phyloP scores from a whole-genome alignment of 2,329 filamentous ascomycete genomes.

The Ceratocystis cubensis region DNA sequence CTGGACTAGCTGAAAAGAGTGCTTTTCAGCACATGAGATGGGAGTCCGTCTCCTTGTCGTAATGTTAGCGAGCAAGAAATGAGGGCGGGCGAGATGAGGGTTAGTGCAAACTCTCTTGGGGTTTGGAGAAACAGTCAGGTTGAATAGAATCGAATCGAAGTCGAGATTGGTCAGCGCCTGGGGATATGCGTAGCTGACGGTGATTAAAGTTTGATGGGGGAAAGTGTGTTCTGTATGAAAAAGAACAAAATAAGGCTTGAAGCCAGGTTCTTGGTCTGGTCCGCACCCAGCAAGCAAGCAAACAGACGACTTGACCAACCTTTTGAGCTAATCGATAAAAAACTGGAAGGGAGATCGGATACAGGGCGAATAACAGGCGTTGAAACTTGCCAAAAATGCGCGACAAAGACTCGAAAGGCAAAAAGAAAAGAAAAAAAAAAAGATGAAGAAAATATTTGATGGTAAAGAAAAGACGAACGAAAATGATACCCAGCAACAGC shows the following conservation, averaged over 20 bases:
- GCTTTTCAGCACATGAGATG: slow-evolving; percentile 17
- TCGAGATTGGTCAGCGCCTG: not conserved
- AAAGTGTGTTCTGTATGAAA: too few relatives aligned
- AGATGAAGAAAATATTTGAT: not conserved
- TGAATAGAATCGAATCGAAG: too few relatives aligned
- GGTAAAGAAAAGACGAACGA: not conserved
- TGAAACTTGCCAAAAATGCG: slow-evolving; percentile 9
- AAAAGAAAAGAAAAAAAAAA: not conserved
- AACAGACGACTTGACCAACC: not conserved
- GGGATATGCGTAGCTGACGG: too few relatives aligned
- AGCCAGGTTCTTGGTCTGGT: not conserved
- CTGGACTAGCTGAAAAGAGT: slow-evolving; percentile 10
- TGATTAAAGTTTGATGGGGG: too few relatives aligned
- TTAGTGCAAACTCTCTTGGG: not conserved
- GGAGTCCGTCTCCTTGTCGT: not conserved
- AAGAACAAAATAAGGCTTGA: not conserved
- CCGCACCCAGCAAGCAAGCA: not conserved
- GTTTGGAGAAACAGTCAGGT: not conserved
- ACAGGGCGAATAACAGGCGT: not conserved
- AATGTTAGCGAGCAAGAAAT: not conserved
- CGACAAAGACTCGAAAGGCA: not conserved
- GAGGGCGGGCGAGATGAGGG: not conserved
- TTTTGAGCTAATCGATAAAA: slow-evolving; percentile 7
- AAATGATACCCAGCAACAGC: slow-evolving; percentile 1
- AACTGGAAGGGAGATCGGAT: not conserved